These are phyloP conservation scores for Phoma herbarum DNA, from an alignment of 2,329 filamentous ascomycete genomes.

Conservation along the genomic window DNA sequence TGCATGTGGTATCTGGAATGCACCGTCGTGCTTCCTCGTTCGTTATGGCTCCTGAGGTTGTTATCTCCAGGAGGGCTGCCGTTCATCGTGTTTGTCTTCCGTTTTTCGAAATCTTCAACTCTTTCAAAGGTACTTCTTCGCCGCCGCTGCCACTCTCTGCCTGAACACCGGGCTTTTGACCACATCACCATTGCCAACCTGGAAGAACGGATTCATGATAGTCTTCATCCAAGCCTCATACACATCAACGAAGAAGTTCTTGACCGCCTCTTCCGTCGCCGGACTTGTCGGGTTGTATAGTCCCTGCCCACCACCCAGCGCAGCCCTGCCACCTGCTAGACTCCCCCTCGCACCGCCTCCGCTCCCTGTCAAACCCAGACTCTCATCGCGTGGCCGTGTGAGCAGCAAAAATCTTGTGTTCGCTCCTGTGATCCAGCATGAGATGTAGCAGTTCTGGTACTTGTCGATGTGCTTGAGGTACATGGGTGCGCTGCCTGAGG, in stretches of 20 bases:
- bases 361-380: slow-evolving; percentile 33
- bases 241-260: slow-evolving; percentile 92
- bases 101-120: not conserved
- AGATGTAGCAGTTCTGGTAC: slow-evolving; percentile 95
- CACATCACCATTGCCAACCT: slow-evolving; percentile 81
- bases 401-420: slow-evolving; percentile 95
- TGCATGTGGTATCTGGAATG: not conserved
- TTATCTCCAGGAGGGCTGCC: not conserved
- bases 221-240: slow-evolving; percentile 98
- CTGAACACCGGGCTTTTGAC: slow-evolving; percentile 89
- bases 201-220: slow-evolving; percentile 96
- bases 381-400: slow-evolving; percentile 73
- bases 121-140: slow-evolving; percentile 84
- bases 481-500: slow-evolving; percentile 60
- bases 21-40: not conserved
- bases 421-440: slow-evolving; percentile 90
- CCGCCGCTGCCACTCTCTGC: slow-evolving; percentile 81
- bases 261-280: slow-evolving; percentile 93
- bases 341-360: slow-evolving; percentile 40
- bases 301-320: slow-evolving; percentile 46
- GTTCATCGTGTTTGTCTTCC: not conserved
- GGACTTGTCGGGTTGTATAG: slow-evolving; percentile 82
- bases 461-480: slow-evolving; percentile 97
- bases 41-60: not conserved
- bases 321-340: slow-evolving; percentile 43